Conservation (phyloP, 1,284 basidiomycete genomes). For the Cutaneotrichosporon sp. region DNA sequence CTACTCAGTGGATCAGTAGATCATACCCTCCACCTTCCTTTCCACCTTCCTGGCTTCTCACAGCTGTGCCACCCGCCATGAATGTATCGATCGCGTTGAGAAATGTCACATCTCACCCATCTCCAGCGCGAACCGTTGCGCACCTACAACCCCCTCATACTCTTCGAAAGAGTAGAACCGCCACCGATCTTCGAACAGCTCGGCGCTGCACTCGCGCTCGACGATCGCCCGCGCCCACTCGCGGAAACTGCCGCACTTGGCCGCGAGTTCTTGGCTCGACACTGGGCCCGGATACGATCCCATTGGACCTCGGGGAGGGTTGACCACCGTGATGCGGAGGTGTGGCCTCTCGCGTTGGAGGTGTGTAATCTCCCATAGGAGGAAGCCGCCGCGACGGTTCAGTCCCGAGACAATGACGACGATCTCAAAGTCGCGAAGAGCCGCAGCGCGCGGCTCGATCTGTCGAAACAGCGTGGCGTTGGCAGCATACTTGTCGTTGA, state of each 20-base stretch:
- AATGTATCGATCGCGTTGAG: no score
- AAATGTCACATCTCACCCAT: not conserved
- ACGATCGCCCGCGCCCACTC: slow-evolving; percentile 6
- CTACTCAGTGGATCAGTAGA: no score
- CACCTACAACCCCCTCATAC: not conserved
- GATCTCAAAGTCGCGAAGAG: not conserved
- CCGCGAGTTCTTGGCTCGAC: not conserved
- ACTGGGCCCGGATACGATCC: not conserved
- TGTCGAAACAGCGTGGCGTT: slow-evolving; percentile 3
- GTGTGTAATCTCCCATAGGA: not conserved
- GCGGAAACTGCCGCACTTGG: not conserved
- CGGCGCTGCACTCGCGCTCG: not conserved
- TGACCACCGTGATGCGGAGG: not conserved
- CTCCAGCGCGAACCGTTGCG: not conserved
- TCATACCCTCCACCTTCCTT: no score
- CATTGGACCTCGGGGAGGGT: not conserved
- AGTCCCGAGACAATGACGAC: not conserved
- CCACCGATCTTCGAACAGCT: not conserved
- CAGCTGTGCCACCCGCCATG: no score
- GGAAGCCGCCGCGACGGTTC: slow-evolving; percentile 2
- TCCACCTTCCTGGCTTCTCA: no score
- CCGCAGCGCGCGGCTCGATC: not conserved
- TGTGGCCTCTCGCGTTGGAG: not conserved
- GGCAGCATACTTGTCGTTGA: not conserved
- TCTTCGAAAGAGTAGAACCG: not conserved